Evolutionary conservation across 2,329 filamentous ascomycete genomes (phyloP).

Genomic region (Immersiporthe knoxdaviesiana): DNA sequence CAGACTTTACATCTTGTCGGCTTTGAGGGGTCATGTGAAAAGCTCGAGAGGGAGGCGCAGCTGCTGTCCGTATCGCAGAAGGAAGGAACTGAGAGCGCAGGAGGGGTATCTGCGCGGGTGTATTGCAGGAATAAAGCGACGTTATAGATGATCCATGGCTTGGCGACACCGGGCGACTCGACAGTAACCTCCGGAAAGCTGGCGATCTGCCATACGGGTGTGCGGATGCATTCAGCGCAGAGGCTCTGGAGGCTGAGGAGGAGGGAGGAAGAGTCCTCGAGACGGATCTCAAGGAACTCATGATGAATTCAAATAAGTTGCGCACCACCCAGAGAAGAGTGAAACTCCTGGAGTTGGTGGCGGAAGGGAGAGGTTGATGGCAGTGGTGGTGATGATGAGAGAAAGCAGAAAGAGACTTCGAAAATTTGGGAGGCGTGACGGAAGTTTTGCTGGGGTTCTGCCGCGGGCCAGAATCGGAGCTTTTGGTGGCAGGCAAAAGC

Average conservation of each 20-base stretch:
- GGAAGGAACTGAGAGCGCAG: conserved; percentile 53
- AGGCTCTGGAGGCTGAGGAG: conserved; percentile 46
- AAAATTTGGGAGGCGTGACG: conserved; percentile 25
- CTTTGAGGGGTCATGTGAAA: conserved; percentile 45
- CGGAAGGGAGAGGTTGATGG: conserved; percentile 6
- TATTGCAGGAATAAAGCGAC: conserved; percentile 34
- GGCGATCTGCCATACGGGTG: conserved; percentile 49
- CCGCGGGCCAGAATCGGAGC: conserved; percentile 28
- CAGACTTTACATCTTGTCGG: conserved; percentile 40
- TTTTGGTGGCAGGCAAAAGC: conserved; percentile 23
- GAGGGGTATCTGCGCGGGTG: conserved; percentile 40
- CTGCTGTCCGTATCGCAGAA: conserved; percentile 44
- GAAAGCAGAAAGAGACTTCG: conserved; percentile 12
- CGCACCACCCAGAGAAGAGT: conserved; percentile 32
- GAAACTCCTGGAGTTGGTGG: conserved; percentile 15
- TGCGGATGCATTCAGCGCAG: conserved; percentile 40
- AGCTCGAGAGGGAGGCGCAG: conserved; percentile 35
- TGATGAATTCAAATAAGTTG: conserved; percentile 39
- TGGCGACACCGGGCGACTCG: conserved; percentile 34
- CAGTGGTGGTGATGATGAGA: conserved; percentile 2
- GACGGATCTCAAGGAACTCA: conserved; percentile 49
- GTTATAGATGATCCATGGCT: conserved; percentile 36
- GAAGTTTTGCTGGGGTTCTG: conserved; percentile 26
- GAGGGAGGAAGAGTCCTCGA: conserved; percentile 49
- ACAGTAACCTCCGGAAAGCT: conserved; percentile 52